Base-by-base conservation (phyloP, 192 early-diverging fungal species). In the Coemansia guatemalensis region DNA sequence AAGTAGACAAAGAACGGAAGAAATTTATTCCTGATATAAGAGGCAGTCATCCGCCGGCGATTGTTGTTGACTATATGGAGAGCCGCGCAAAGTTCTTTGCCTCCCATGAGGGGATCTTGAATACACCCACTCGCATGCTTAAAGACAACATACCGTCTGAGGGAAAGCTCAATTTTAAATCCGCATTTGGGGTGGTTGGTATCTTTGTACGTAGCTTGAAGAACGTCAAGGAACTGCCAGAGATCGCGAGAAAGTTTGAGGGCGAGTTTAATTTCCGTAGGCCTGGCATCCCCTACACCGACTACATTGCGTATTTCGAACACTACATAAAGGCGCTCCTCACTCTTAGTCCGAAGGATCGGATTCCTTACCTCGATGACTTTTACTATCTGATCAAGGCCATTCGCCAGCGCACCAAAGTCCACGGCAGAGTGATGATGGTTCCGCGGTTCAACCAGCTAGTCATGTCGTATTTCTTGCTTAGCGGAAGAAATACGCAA, bases 371-470 rank as follows among this genome's bases (percentile, higher is more conserved):
- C 50, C 24, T 56, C n/a, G 41, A 56, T 24, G 65, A 81, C 69
- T 81, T 81, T 66, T 81, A 54, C 57, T 26, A 64, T 17, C 68
- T 81, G 9, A 63, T 75, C 18, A 81, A 81, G 63, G 73, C 78
- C n/a, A 66, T 81, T 22, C 65, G 78, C 8, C 65, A 68, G 56
- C 65, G 69, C 1, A 50, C 68, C 18, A 47, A 58, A 9, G 24
- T 60, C 7, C 78, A 81, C 48, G 17, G 39, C 17, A 60, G 32
- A 25, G 48, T 75, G 3, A 33, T 66, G 6, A 44, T 22, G 18
- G 18, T 24, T 39, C 5, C 25, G 2, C 6, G 18, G 30, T 81
- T 53, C 24, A 63, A 59, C 17, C 8, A 50, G 11, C 23, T 55
- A 6, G 44, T 81, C 11, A 29, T 69, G 62, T 21, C 27, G 44